These are phyloP conservation scores for Colletotrichum phormii DNA, from an alignment of 2,329 filamentous ascomycete species.

Conservation along the genomic window DNA sequence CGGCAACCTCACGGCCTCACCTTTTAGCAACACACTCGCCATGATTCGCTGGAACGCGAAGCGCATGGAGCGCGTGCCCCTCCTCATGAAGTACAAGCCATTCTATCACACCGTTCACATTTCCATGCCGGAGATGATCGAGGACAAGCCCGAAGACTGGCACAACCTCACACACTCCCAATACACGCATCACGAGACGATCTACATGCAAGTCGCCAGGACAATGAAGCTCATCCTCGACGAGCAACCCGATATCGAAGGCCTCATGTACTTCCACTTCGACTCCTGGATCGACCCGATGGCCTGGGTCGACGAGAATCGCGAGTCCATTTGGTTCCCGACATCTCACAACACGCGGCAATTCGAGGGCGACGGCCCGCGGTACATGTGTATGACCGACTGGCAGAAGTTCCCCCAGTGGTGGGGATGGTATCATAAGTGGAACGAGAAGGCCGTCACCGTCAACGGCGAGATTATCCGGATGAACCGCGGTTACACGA, in stretches of 20 bases:
- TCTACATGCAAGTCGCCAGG: slow-evolving; percentile 42
- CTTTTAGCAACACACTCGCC: slow-evolving; percentile 44
- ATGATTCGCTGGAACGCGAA: slow-evolving; percentile 44
- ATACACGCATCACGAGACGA: slow-evolving; percentile 38
- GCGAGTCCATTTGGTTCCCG: slow-evolving; percentile 44
- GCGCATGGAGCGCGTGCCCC: slow-evolving; percentile 42
- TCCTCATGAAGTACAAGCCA: slow-evolving; percentile 43
- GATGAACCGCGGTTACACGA: slow-evolving; percentile 22
- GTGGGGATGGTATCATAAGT: slow-evolving; percentile 38
- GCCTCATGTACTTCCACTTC: slow-evolving; percentile 47
- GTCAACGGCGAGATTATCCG: slow-evolving; percentile 32
- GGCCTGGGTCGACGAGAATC: slow-evolving; percentile 41
- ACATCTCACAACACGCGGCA: slow-evolving; percentile 34
- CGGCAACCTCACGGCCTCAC: slow-evolving; percentile 38
- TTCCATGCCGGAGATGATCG: slow-evolving; percentile 41
- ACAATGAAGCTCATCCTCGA: slow-evolving; percentile 46
- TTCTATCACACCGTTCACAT: slow-evolving; percentile 46
- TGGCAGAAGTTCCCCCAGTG: slow-evolving; percentile 37
- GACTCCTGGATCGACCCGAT: slow-evolving; percentile 48
- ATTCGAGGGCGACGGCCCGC: slow-evolving; percentile 32
- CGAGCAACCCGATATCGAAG: slow-evolving; percentile 41
- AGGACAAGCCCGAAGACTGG: slow-evolving; percentile 27
- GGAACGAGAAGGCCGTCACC: slow-evolving; percentile 32
- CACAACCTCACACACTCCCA: slow-evolving; percentile 44
- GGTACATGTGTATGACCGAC: slow-evolving; percentile 41